Evolutionary conservation across 768 basidiomycete species (phyloP), one percentile per base, ranked within the genome.

Genomic region (Stropharia rugosoannulata): DNA sequence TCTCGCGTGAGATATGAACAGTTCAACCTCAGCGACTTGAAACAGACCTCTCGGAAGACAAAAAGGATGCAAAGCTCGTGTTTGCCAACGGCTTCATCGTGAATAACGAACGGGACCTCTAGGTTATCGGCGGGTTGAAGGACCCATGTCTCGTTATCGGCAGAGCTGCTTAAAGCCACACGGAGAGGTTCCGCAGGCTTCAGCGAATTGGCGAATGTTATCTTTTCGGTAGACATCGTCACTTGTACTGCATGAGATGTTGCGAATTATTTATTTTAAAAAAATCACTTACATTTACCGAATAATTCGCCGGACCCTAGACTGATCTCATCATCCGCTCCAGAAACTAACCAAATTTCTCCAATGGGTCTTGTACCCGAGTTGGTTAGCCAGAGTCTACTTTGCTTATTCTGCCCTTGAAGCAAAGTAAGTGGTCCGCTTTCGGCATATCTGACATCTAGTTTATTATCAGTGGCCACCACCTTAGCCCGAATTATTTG

Each of bases 331-430:
- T 89, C 87, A 15, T 82, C 80, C 18, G 75, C 66, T 27, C 80
- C 85, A 45, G 77, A 61, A 2, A 93, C 73, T 58, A 89, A 67
- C 89, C 90, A 90, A n/a, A 93, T 61, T 56, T 93, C 90, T 10
- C 70, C 70, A 22, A 95, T 79, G 13, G 76, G 68, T 32, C 73
- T 75, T 9, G 72, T 73, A 0, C 95, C 94, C 6, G 74, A 68
- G 66, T 96, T 97, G 19, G 74, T 79, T 42, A 96, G 66, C 74
- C 76, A 80, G 19, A 95, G 54, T 29, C 65, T 71, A 66, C 84
- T 72, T 5, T 71, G 57, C 59, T 76, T 81, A 48, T 73, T 79
- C 66, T 96, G 92, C 5, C 95, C 94, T 63, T 90, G 83, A 44
- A 77, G 73, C 29, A 93, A 70, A 2, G 76, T 65, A 4, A 86